Evolutionary conservation across 495 filamentous ascomycete genomes (phyloP).

Genomic region (Margaritispora aquatica): DNA sequence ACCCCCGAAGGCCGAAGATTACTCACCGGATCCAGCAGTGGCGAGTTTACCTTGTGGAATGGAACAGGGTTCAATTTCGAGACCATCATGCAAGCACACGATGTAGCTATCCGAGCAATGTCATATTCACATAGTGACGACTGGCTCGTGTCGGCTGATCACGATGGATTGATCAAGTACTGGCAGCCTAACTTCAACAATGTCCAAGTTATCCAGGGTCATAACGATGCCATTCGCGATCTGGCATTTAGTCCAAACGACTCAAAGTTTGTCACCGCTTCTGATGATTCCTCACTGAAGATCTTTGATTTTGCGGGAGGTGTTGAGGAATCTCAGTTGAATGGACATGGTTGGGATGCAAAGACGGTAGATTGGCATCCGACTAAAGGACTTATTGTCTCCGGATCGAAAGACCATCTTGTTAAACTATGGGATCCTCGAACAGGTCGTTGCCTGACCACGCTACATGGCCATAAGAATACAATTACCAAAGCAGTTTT

Average conservation of each 20-base stretch:
- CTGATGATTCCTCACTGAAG: constrained; percentile 86
- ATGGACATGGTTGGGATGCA: constrained; percentile 93
- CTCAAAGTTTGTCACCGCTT: constrained; percentile 90
- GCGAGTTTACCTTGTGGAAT: constrained; percentile 98
- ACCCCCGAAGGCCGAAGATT: constrained; percentile 90
- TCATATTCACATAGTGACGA: constrained; percentile 91
- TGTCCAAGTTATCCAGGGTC: constrained; percentile 87
- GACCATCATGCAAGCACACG: constrained; percentile 97
- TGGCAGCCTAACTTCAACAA: constrained; percentile 99
- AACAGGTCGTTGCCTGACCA: constrained; percentile 82
- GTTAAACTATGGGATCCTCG: constrained; percentile 98
- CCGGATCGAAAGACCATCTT: constrained; percentile 93
- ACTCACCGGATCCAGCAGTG: constrained; percentile 88
- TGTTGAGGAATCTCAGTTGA: constrained; percentile 69
- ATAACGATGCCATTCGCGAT: constrained; percentile 82
- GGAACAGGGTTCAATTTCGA: constrained; percentile 99
- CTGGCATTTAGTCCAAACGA: constrained; percentile 92
- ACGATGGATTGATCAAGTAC: constrained; percentile 93
- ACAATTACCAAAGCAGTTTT: constrained; percentile 86
- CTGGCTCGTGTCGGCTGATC: constrained; percentile 93
- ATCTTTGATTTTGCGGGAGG: constrained; percentile 95
- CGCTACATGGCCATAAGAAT: constrained; percentile 95
- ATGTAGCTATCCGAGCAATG: constrained; percentile 81
- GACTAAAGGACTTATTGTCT: constrained; percentile 87
- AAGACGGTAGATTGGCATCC: constrained; percentile 98